Conservation (phyloP, 257 asterid genomes). For the Catharanthus roseus region DNA sequence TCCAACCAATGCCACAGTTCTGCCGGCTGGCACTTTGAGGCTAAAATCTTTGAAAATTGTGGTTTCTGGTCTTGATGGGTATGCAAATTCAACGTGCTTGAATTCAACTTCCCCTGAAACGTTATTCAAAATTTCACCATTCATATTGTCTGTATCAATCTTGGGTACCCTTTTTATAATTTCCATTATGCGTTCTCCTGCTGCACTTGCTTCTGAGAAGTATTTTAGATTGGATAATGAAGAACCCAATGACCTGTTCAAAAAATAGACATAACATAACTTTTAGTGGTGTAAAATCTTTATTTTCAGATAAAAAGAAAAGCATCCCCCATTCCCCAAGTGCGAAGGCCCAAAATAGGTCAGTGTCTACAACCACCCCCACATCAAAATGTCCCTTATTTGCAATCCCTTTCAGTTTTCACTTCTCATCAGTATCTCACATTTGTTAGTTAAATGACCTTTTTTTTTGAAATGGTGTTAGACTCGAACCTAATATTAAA, state of each 20-base stretch:
- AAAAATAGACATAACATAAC: neutral
- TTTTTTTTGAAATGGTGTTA: too few relatives aligned
- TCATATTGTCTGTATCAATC: slow-evolving; percentile 64
- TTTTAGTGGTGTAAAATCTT: too few relatives aligned
- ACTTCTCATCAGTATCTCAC: too few relatives aligned
- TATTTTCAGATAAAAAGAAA: too few relatives aligned
- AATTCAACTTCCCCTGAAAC: slow-evolving; percentile 74
- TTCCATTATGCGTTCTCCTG: slow-evolving; percentile 63
- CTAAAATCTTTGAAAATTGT: slow-evolving; percentile 56
- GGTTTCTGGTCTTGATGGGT: slow-evolving; percentile 80
- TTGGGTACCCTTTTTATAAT: slow-evolving; percentile 63
- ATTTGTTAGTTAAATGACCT: too few relatives aligned
- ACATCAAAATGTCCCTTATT: neutral
- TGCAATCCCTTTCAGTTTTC: too few relatives aligned
- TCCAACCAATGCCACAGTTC: slow-evolving; percentile 79
- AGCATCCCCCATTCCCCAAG: too few relatives aligned
- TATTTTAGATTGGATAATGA: slow-evolving; percentile 66
- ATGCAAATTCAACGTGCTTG: slow-evolving; percentile 50
- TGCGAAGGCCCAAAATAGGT: neutral
- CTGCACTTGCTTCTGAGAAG: slow-evolving; percentile 77
- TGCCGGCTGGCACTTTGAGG: slow-evolving; percentile 61
- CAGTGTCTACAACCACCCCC: neutral
- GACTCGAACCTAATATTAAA: too few relatives aligned
- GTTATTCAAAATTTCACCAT: slow-evolving; percentile 44
- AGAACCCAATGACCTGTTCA: slow-evolving; percentile 68